Evolutionary conservation across 2,329 filamentous ascomycete species (phyloP), one percentile per base, ranked within the genome.

Genomic region (Cladophialophora carrionii): DNA sequence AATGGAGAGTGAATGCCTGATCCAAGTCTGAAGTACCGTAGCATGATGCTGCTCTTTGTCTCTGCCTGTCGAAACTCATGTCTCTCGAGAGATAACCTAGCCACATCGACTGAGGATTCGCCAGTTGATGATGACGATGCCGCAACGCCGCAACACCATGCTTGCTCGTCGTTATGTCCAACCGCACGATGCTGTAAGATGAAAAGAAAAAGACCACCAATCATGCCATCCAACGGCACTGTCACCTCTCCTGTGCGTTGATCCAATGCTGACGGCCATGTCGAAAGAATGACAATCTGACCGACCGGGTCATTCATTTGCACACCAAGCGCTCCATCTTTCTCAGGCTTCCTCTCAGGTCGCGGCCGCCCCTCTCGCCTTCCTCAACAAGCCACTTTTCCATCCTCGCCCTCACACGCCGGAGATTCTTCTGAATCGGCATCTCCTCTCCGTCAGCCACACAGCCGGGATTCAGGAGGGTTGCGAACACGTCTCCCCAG

Each of bases 401-500:
- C 63, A 72, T 70, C 61, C 57, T 67, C 52, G 62, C 59, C 61
- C 68, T 43, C 20, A 68, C 58, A 3, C 61, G 63, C 51, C 61
- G 65, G 29, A 72, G 49, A 20, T 68, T 66, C 20, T 51, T 52
- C 46, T 90, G 76, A 4, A 94, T 84, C 0, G 94, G 94, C 84
- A 97, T 83, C 70, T 78, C 84, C n/a, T 78, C 0, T 82, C 87
- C 76, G 93, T 92, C 0, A 74, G 80, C 9, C 84, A 84, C n/a
- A 85, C 77, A 71, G 9, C 73, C 72, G 0, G 94, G 93, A 76
- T 99, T 99, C 51, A 99, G 81, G 70, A 98, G 79, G 64, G 98
- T 73, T 70, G 93, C 90, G 76, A 99, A 96, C 55, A 90, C 88
- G 66, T 90, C 87, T 1, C 75, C 79, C 95, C 95, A 99, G 52